phyloP scores from a whole-genome alignment of 495 filamentous ascomycete genomes.

The Penicillium antarcticum region DNA sequence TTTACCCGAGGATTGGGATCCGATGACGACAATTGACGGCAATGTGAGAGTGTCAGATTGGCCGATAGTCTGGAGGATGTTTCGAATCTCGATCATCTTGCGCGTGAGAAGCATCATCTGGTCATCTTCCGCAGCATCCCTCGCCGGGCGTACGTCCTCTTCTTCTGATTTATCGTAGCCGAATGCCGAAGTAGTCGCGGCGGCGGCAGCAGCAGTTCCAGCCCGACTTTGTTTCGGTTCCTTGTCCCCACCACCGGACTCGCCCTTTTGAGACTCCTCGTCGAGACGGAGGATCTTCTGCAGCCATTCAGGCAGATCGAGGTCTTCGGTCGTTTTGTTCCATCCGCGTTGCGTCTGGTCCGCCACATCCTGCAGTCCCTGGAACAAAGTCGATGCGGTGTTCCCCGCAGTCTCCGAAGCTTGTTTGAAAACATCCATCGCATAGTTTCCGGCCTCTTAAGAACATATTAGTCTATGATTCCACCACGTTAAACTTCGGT shows the following conservation, averaged over 20 bases:
- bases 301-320: constrained; percentile 83
- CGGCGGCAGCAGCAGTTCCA: constrained; percentile 46
- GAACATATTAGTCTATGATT: constrained; percentile 21
- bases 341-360: constrained; percentile 77
- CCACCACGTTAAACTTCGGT: background rate
- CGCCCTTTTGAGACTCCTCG: constrained; percentile 42
- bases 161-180: constrained; percentile 72
- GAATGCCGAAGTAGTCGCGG: constrained; percentile 69
- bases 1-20: constrained; percentile 96
- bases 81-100: constrained; percentile 99
- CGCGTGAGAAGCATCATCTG: constrained; percentile 99
- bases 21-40: constrained; percentile 97
- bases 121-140: constrained; percentile 77
- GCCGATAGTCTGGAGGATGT: constrained; percentile 83
- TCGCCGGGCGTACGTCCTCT: constrained; percentile 60
- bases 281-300: constrained; percentile 65
- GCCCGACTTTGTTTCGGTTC: constrained; percentile 62
- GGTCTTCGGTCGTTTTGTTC: constrained; percentile 74
- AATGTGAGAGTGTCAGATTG: constrained; percentile 83
- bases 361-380: constrained; percentile 67
- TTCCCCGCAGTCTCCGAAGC: constrained; percentile 65
- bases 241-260: constrained; percentile 45
- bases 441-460: constrained; percentile 85
- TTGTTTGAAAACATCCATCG: constrained; percentile 70
- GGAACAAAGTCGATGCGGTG: constrained; percentile 63